Evolutionary conservation across 108 stramenopile genomes (phyloP), one percentile per base, ranked within the genome.

Genomic region (Epithemia pelagica): DNA sequence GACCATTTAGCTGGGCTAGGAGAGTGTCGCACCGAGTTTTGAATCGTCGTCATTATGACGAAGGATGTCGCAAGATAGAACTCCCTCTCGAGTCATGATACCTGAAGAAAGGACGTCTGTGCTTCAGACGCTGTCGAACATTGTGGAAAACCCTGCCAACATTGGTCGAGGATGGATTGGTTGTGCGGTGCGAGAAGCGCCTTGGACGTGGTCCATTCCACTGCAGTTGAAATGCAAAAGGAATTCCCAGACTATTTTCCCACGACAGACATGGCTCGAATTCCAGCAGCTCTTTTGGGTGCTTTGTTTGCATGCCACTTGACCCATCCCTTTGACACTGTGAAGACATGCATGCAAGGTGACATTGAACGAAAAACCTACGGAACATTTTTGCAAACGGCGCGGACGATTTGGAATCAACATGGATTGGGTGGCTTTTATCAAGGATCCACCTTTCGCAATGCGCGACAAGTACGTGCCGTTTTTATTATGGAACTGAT

Each of bases 261-360:
- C 64, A 80, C 81, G 19, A 87, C 92, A 56, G 78, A 86, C 67
- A 86, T 88, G 74, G 96, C 92, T 20, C 80, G 96, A 28, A 75
- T 95, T 53, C 90, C 94, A 31, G 94, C 94, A 24, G 89, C 90
- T 0, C 65, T 95, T 31, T 66, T 95, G 51, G 94, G 94, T 28
- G 94, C 91, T 30, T 66, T 95, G 56, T 91, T 91, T 79, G 90
- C 90, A 24, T 95, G 90, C 69, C 91, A 94, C 71, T 33, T 73
- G 69, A 91, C 92, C 1, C 95, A 96, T 32, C 92, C 92, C n/a
- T 84, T 90, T 71, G 95, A 96, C 71, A 89, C 91, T 27, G 81
- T 94, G 62, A 96, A 96, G 71, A 95, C 96, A 23, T 97, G 96
- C 74, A 91, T 95, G 94, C 96, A 97, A 78, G 96, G 95, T 33